These are phyloP conservation scores for Daldinia bambusicola DNA, from an alignment of 495 filamentous ascomycete species.

Conservation along the genomic window DNA sequence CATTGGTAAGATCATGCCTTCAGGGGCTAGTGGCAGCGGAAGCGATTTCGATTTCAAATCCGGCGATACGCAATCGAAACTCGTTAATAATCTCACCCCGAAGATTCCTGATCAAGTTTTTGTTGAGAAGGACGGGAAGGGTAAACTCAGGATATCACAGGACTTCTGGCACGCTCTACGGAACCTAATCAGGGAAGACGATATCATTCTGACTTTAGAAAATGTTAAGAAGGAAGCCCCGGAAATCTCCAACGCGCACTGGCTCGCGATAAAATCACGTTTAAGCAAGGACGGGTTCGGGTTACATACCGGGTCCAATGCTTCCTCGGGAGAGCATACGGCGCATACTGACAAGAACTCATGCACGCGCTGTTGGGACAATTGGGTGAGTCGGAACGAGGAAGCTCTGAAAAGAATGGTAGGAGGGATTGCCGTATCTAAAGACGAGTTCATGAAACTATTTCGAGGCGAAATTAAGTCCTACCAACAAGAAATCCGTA, in stretches of 20 bases:
- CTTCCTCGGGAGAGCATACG: not conserved
- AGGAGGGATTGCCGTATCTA: constrained; percentile 41
- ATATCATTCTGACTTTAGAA: constrained; percentile 49
- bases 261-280: constrained; percentile 50
- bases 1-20: constrained; percentile 7
- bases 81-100: constrained; percentile 45
- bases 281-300: constrained; percentile 27
- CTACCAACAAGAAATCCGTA: constrained; percentile 42
- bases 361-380: constrained; percentile 44
- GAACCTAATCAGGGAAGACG: constrained; percentile 47
- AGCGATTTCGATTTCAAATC: not conserved
- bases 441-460: constrained; percentile 47
- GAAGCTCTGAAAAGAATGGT: constrained; percentile 43
- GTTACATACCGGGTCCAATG: not conserved
- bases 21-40: not conserved
- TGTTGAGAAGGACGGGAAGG: constrained; percentile 53
- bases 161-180: constrained; percentile 67
- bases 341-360: not conserved
- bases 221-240: constrained; percentile 15
- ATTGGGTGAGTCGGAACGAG: constrained; percentile 52
- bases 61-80: constrained; percentile 19
- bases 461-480: constrained; percentile 25
- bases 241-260: constrained; percentile 50
- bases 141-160: constrained; percentile 57
- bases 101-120: constrained; percentile 53